phyloP scores from a whole-genome alignment of 2,329 filamentous ascomycete genomes.

The Colletotrichum abscissum region DNA sequence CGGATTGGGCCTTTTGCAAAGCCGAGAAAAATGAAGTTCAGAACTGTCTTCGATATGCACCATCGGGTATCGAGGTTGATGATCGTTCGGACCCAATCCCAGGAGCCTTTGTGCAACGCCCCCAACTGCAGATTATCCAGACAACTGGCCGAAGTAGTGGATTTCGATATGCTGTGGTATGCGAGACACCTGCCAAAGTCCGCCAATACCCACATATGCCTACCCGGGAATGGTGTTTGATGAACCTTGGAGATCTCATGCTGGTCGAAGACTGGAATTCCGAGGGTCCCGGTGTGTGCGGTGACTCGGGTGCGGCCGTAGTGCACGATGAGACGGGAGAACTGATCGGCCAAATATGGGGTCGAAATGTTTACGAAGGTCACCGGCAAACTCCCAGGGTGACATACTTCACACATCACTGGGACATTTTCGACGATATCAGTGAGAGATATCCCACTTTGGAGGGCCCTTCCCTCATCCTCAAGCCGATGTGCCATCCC shows the following conservation, averaged over 20 bases:
- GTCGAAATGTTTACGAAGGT: not conserved
- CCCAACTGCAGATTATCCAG: not conserved
- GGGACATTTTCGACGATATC: slow-evolving; percentile 14
- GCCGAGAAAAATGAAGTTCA: not conserved
- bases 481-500: not conserved
- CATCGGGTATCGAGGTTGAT: not conserved
- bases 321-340: not conserved
- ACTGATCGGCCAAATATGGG: slow-evolving; percentile 14
- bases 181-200: slow-evolving; percentile 3
- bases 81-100: not conserved
- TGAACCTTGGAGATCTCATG: not conserved
- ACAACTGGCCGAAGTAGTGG: slow-evolving; percentile 10
- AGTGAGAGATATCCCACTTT: not conserved
- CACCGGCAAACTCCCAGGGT: not conserved
- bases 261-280: not conserved
- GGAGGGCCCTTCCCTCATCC: not conserved
- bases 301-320: slow-evolving; percentile 12
- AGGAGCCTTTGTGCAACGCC: not conserved
- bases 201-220: not conserved
- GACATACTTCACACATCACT: slow-evolving; percentile 13
- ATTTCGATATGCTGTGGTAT: not conserved
- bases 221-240: slow-evolving; percentile 16
- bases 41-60: slow-evolving; percentile 7
- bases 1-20: slow-evolving; percentile 15
- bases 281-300: not conserved